Base-by-base conservation (phyloP, 352 stramenopile genomes). In the Globisporangium solare region DNA sequence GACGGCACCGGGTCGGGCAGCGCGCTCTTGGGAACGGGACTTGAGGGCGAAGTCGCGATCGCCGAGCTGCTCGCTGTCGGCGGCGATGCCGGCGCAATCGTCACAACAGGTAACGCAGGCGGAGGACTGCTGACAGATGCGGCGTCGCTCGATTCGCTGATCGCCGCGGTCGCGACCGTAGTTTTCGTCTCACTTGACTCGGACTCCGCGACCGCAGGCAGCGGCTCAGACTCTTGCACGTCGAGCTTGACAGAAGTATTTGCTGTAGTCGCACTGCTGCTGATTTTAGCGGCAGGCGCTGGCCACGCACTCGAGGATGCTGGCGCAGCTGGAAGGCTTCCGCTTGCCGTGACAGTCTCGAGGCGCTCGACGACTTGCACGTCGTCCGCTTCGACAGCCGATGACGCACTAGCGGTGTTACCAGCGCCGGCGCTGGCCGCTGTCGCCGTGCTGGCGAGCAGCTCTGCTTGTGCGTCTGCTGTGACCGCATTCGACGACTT, bases 191-290 rank as follows among this genome's bases (percentile, higher is more conserved):
- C 27, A 35, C 27, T 35, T 35, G 27, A 3, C 27, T 35, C 27
- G 27, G 4, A 35, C 10, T 35, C 27, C 27, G 4, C 27, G 3
- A 35, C 27, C 4, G 27, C 27, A 35, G 27, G 27, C 27, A 10
- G 27, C 27, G 27, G 24, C 24, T 27, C 27, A 35, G 27, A 35
- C 37, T 71, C 58, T 32, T 66, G 67, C 1, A 52, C 54, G 61
- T 83, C 73, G 8, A 77, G 52, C 13, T 70, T 45, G 2, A 68
- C 58, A 2, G 58, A 20, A 3, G 47, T 17, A n/a, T n/a, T n/a
- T 24, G 46, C 3, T 10, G 39, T 32, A 6, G 31, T 21, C 13
- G 42, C 21, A 20, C 6, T 13, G 3, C 22, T 8, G 18, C 39
- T 53, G 20, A 4, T 35, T n/a, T 46, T 24, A 20, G 18, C 46